A percentile compares a stretch with the other conserved stretches of the same genome.
Evolutionary conservation across 2,329 filamentous ascomycete species (phyloP).

Genomic region (Paraconiothyrium sp.): DNA sequence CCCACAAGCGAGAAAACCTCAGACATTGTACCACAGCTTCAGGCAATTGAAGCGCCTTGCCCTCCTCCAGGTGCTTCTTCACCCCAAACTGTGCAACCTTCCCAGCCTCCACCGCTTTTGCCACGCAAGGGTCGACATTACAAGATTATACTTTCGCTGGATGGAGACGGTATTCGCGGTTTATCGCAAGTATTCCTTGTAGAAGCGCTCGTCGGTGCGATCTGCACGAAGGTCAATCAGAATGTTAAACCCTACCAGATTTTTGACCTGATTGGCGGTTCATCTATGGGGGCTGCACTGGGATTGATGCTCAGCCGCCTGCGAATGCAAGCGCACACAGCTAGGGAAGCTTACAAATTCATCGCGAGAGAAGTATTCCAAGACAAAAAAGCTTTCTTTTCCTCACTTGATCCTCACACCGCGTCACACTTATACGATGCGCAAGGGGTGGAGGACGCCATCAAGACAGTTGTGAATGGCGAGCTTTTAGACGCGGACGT

Average conservation of each 20-base stretch:
- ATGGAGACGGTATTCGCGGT: slow-evolving; percentile 44
- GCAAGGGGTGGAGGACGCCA: slow-evolving; percentile 30
- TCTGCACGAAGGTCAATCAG: slow-evolving; percentile 38
- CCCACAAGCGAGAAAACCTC: background rate
- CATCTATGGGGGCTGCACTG: slow-evolving; percentile 39
- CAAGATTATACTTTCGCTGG: slow-evolving; percentile 44
- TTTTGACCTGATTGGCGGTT: slow-evolving; percentile 43
- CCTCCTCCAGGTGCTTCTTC: background rate
- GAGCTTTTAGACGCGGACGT: slow-evolving; percentile 32
- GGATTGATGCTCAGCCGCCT: slow-evolving; percentile 43
- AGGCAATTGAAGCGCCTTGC: background rate
- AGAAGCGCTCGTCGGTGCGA: slow-evolving; percentile 43
- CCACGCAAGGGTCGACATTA: slow-evolving; percentile 35
- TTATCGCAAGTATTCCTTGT: slow-evolving; percentile 41
- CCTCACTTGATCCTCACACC: slow-evolving; percentile 33
- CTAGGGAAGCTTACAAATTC: slow-evolving; percentile 41
- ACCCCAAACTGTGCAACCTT: slow-evolving; percentile 7
- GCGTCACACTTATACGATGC: slow-evolving; percentile 20
- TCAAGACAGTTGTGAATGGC: slow-evolving; percentile 31
- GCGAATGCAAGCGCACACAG: slow-evolving; percentile 40
- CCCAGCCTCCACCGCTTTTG: slow-evolving; percentile 15
- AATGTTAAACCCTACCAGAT: slow-evolving; percentile 40
- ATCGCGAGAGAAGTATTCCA: slow-evolving; percentile 35
- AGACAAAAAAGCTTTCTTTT: slow-evolving; percentile 41
- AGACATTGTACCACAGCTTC: background rate